Conservation (phyloP, 73 alveolate species). For the Paramecium tetraurelia region DNA sequence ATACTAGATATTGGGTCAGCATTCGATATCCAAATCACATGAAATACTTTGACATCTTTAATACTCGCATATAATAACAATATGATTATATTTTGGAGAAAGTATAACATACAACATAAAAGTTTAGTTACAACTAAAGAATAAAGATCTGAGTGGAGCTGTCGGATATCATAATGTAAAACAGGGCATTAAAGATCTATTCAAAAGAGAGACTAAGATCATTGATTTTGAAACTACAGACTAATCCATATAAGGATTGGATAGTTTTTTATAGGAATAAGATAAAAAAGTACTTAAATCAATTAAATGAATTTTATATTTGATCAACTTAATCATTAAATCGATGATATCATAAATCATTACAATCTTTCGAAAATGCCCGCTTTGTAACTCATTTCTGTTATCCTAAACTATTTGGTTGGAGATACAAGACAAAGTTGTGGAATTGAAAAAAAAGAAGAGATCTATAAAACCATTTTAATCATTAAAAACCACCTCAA, state of each 20-base stretch:
- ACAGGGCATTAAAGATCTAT: neutral
- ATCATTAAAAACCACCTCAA: neutral
- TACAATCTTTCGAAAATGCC: neutral
- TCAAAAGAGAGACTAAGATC: neutral
- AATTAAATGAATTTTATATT: neutral
- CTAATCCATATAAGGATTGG: neutral
- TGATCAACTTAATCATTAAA: neutral
- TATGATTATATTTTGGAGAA: neutral
- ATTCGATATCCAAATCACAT: neutral
- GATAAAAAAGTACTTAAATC: neutral
- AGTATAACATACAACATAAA: neutral
- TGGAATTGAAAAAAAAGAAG: neutral
- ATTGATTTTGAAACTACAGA: neutral
- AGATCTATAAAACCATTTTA: neutral
- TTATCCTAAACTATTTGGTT: neutral
- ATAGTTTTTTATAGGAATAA: neutral
- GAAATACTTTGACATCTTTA: neutral
- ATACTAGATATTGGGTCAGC: neutral
- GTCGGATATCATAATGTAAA: neutral
- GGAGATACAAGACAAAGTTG: constrained; percentile 13
- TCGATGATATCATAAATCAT: neutral
- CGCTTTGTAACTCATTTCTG: neutral
- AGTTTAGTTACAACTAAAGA: neutral
- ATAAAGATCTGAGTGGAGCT: neutral
- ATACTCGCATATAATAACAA: neutral